phyloP scores from a whole-genome alignment of 345 rosid species.

The Heritiera fomes region DNA sequence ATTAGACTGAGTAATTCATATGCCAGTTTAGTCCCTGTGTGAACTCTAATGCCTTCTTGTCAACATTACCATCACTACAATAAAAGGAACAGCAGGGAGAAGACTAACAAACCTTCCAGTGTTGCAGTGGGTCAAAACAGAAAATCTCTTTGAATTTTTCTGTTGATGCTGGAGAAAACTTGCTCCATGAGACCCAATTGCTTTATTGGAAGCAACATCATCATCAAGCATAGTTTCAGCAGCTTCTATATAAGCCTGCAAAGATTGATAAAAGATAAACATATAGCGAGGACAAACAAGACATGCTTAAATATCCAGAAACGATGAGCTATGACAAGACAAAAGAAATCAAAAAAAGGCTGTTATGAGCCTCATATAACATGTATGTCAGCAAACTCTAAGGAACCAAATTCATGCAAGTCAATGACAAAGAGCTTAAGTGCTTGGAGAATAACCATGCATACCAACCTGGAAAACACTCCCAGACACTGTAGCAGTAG shows the following conservation, averaged over 20 bases:
- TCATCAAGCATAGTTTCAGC: slow-evolving; percentile 84
- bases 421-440: neutral
- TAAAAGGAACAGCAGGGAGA: slow-evolving; percentile 5
- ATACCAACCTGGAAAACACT: slow-evolving; percentile 56
- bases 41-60: slow-evolving; percentile 4
- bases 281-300: neutral
- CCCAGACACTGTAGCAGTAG: slow-evolving; percentile 38
- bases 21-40: neutral
- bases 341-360: neutral
- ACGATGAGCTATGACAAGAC: neutral
- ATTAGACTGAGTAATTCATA: neutral
- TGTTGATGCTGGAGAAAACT: slow-evolving; percentile 48
- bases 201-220: slow-evolving; percentile 89
- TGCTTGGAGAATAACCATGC: neutral
- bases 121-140: slow-evolving; percentile 92
- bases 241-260: slow-evolving; percentile 72
- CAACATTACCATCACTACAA: neutral
- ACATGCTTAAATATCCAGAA: neutral
- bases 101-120: slow-evolving; percentile 70
- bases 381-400: slow-evolving; percentile 6
- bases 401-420: neutral
- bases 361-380: neutral
- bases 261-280: neutral
- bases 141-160: slow-evolving; percentile 46
- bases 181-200: slow-evolving; percentile 81